Base-by-base conservation (phyloP, 768 basidiomycete genomes). In the Pleurotus eryngii region DNA sequence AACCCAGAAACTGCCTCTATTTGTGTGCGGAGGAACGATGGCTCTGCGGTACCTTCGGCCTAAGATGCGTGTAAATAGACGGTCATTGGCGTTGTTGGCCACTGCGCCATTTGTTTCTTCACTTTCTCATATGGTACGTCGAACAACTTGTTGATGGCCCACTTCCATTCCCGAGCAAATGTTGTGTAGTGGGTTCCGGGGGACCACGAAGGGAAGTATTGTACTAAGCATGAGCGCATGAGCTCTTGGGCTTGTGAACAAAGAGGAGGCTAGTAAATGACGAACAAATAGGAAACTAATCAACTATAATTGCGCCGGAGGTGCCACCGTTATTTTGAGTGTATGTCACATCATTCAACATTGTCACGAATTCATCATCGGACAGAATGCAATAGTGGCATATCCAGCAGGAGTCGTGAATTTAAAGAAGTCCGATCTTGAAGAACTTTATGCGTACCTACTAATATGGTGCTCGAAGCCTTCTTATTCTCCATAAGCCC, bases 141-240 rank as follows among this genome's bases (percentile, higher is more conserved):
- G 14, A 69, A 61, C 67, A 78, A 69, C 15, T 73, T 68, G 8
- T 66, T 57, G 5, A 70, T 65, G 7, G 71, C 60, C 12, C 60
- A 63, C 22, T 67, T 65, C 61, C 74, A 71, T 15, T 64, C 38
- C 20, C 67, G 62, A 2, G 78, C 77, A 48, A 67, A 71, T 37
- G 64, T 69, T 57, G 77, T 68, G 62, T 78, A 80, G 20, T 70
- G 72, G 5, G 76, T 72, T 0, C 80, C 81, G 17, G 80, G 79
- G 5, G 80, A 42, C 67, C 67, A 68, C 11, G 46, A 46, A 8
- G 67, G 67, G 22, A 66, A 42, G 38, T 65, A 61, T 56, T 63
- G 61, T n/a, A 68, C 53, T 45, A 37, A 35, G 18, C 6, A 12
- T 35, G 14, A n/a, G 20, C 5, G 6, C 17, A 20, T 43, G 8